Evolutionary conservation across 2,329 filamentous ascomycete species (phyloP).

Genomic region (Chaetomium strumarium): DNA sequence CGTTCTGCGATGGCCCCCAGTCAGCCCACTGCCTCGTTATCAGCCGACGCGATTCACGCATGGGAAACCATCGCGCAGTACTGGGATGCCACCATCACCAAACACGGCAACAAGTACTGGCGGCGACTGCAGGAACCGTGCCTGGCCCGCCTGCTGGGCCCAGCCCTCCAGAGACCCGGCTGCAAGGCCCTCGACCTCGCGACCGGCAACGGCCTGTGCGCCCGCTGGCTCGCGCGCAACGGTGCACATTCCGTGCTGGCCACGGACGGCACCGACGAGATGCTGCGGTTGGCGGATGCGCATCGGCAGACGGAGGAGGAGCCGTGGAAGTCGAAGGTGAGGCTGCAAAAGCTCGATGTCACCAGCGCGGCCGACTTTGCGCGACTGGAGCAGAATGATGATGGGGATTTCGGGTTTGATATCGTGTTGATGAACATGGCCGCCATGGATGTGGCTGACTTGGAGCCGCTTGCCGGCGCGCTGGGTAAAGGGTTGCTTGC

Average conservation of each 20-base stretch:
- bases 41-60: conserved; percentile 23
- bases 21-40: conserved; percentile 2
- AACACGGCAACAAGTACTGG: conserved; percentile 41
- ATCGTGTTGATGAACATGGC: conserved; percentile 45
- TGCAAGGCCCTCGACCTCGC: conserved; percentile 41
- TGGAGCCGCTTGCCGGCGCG: conserved; percentile 37
- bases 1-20: too few species aligned
- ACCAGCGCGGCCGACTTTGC: conserved; percentile 32
- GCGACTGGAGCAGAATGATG: conserved; percentile 27
- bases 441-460: conserved; percentile 41
- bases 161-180: conserved; percentile 15
- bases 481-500: conserved; percentile 36
- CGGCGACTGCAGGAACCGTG: conserved; percentile 36
- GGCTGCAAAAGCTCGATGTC: conserved; percentile 34
- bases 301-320: conserved; percentile 7
- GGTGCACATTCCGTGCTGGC: conserved; percentile 35
- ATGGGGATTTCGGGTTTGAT: conserved; percentile 31
- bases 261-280: conserved; percentile 38
- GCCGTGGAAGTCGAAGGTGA: conserved; percentile 24
- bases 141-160: conserved; percentile 32
- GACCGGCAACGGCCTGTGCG: conserved; percentile 44
- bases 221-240: conserved; percentile 37
- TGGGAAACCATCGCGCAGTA: conserved; percentile 39
- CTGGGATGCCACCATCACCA: conserved; percentile 39
- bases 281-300: conserved; percentile 35